Base-by-base conservation (phyloP, 257 asterid species). In the Solanum phureja region DNA sequence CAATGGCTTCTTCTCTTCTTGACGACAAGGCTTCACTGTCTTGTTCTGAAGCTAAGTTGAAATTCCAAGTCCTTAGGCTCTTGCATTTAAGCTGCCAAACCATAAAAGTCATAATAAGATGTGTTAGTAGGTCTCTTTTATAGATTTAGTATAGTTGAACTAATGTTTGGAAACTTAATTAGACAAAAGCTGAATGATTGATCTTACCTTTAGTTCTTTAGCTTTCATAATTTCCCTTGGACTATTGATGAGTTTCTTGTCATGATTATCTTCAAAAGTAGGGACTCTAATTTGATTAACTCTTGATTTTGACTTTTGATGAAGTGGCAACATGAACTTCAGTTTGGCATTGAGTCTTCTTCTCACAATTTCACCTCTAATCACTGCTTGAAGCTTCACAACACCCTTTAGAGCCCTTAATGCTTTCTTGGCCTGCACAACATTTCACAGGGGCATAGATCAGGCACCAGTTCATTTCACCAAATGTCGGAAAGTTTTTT, bases 301-400 rank as follows among this genome's bases (percentile, higher is more conserved):
- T 83, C 82, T 90, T 24, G 92, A 58, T 27, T 37, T 84, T 33
- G 90, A 21, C 83, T 91, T 90, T 9, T 88, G 42, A 31, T 88
- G 12, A 31, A 90, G 68, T 19, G 91, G 85, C 66, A 73, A 72
- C 87, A 88, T 68, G 58, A 86, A 58, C 49, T 89, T 75, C 83
- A 91, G 75, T 62, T 87, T 86, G 29, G 87, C 82, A 44, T 76
- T 73, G 46, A 93, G 86, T 31, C 88, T 87, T 16, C 91, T 89
- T 88, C 98, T 93, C 79, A 88, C 96, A 46, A 94, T 92, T 92
- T 95, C 97, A 10, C 98, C 98, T 38, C 99, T 92, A 64, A 95
- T 86, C 89, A 95, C 94, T 23, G 99, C 99, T 91, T 95, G 99
- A 90, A 96, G 94, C 87, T 91, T 93, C 90, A 96, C 98, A 44